Evolutionary conservation across 495 filamentous ascomycete species (phyloP).

Genomic region (Amphirosellinia nigrospora): DNA sequence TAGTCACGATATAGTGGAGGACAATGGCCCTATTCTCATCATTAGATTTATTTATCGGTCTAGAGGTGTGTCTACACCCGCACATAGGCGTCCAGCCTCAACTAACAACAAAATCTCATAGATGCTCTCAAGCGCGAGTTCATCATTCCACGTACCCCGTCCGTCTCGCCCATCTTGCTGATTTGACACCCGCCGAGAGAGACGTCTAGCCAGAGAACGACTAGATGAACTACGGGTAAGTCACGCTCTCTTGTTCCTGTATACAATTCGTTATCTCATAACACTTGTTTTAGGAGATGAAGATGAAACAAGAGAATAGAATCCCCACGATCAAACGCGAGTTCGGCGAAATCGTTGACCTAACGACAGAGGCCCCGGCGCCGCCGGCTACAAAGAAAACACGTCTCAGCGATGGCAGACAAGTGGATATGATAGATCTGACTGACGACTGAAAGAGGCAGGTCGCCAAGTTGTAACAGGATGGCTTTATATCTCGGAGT

Average conservation of each 20-base stretch:
- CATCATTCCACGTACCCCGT: conserved; percentile 42
- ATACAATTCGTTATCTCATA: neutral
- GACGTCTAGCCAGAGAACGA: conserved; percentile 32
- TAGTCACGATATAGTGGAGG: conserved; percentile 9
- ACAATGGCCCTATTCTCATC: conserved; percentile 33
- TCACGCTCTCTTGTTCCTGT: neutral
- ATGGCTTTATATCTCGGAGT: neutral
- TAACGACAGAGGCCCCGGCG: conserved; percentile 11
- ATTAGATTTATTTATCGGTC: conserved; percentile 44
- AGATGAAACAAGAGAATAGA: conserved; percentile 14
- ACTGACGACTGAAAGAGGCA: conserved; percentile 21
- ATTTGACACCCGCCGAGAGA: conserved; percentile 25
- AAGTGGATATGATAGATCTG: conserved; percentile 26
- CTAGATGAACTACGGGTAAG: conserved; percentile 32
- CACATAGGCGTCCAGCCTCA: neutral
- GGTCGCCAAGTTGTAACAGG: neutral
- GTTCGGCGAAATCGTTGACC: conserved; percentile 23
- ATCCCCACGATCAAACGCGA: conserved; percentile 30
- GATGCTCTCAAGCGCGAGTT: conserved; percentile 40
- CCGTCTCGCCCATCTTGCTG: conserved; percentile 23
- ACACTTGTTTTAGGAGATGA: conserved; percentile 11
- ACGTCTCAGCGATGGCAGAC: neutral
- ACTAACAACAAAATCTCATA: conserved; percentile 21
- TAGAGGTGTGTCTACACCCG: conserved; percentile 28
- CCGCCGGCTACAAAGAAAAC: conserved; percentile 19